These are phyloP conservation scores for Piper betle DNA, from an alignment of 164 flowering plant species.

Conservation along the genomic window DNA sequence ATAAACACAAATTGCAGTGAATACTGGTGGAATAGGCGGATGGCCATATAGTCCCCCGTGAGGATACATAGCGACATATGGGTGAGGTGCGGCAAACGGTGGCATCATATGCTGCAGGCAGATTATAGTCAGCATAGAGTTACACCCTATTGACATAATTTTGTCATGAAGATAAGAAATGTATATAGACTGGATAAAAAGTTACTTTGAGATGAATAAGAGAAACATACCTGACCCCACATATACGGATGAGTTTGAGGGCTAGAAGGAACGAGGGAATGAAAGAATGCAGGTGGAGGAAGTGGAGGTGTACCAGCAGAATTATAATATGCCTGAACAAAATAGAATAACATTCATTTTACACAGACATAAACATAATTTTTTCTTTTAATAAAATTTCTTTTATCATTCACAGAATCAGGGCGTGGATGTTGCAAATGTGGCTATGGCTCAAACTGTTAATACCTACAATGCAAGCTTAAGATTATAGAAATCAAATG, in stretches of 20 bases:
- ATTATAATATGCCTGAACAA: conserved; percentile 20
- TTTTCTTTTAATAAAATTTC: too few species aligned
- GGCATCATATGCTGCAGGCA: conserved; percentile 24
- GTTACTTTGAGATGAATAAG: background rate
- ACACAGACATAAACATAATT: background rate
- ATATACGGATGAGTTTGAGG: conserved; percentile 25
- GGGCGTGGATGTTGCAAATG: too few species aligned
- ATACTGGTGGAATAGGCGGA: conserved; percentile 25
- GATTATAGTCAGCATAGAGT: conserved; percentile 4
- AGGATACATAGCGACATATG: conserved; percentile 26
- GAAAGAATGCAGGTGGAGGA: conserved; percentile 18
- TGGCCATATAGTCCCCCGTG: conserved; percentile 23
- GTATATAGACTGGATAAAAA: too few species aligned
- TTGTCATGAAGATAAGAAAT: background rate
- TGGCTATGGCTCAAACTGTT: too few species aligned
- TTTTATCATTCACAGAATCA: too few species aligned
- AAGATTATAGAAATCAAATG: too few species aligned
- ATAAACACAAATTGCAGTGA: background rate
- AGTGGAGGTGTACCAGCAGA: conserved; percentile 26
- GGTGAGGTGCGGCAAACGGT: conserved; percentile 26
- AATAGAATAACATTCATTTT: background rate
- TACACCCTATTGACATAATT: background rate
- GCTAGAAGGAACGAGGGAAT: conserved; percentile 17
- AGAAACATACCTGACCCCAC: conserved; percentile 23
- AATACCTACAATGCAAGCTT: too few species aligned